Evolutionary conservation across 768 basidiomycete species (phyloP).

Genomic region (Pholiota conissans): DNA sequence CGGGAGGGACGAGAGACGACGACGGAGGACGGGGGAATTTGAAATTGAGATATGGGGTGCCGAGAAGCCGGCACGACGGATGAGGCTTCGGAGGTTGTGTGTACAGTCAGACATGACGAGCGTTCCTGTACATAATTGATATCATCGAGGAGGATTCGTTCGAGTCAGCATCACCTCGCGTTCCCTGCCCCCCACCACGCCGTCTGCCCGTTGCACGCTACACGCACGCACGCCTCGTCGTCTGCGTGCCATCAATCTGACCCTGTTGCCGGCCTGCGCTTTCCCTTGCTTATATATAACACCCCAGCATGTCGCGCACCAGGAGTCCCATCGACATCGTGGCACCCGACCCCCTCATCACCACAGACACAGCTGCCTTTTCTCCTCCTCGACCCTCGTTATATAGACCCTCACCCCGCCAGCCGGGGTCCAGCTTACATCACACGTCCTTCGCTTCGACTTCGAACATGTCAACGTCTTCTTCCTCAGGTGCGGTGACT

Average conservation of each 20-base stretch:
- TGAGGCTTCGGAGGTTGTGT: neutral
- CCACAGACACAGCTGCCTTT: slow-evolving; percentile 14
- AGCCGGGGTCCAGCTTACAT: neutral
- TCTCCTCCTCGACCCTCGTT: slow-evolving; percentile 9
- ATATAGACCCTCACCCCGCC: neutral
- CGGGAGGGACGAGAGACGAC: neutral
- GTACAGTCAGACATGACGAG: neutral
- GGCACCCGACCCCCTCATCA: neutral
- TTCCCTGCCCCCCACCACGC: neutral
- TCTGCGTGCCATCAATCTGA: slow-evolving; percentile 3
- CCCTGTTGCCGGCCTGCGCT: neutral
- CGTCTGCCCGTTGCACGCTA: neutral
- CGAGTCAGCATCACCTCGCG: slow-evolving; percentile 1
- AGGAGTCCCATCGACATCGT: neutral
- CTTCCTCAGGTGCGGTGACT: slow-evolving; percentile 1
- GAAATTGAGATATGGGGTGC: neutral
- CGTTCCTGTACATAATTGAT: neutral
- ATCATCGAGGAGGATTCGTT: neutral
- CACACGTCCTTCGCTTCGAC: neutral
- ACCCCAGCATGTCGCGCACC: neutral
- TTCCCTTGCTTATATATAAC: slow-evolving; percentile 6
- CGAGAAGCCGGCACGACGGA: slow-evolving; percentile 6
- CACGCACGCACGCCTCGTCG: neutral
- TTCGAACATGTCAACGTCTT: slow-evolving; percentile 4
- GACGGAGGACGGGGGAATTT: neutral